phyloP scores from a whole-genome alignment of 208 protist genomes.

The Wallacemonas rigidus region DNA sequence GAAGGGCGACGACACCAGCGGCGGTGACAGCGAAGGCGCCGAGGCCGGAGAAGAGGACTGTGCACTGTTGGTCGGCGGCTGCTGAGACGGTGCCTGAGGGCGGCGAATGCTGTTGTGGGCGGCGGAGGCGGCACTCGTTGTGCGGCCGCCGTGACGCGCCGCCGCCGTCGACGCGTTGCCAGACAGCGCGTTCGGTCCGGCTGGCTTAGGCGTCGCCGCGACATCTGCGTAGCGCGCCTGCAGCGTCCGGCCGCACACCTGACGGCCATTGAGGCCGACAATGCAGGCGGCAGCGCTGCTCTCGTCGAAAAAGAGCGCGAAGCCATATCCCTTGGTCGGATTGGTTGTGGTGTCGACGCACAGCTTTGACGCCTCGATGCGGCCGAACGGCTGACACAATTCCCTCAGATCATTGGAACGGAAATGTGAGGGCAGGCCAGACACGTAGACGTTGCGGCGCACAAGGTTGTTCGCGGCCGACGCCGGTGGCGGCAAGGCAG shows the following conservation, averaged over 20 bases:
- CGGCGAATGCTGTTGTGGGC: not conserved
- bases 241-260: slow-evolving; percentile 41
- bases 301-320: slow-evolving; percentile 69
- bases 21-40: not conserved
- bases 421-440: slow-evolving; percentile 49
- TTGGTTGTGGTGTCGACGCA: slow-evolving; percentile 55
- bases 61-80: not conserved
- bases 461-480: slow-evolving; percentile 29
- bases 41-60: not conserved
- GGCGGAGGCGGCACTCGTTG: not conserved
- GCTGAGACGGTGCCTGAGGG: not conserved
- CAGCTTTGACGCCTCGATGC: slow-evolving; percentile 66
- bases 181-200: slow-evolving; percentile 23
- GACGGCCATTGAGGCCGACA: slow-evolving; percentile 44
- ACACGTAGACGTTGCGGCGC: slow-evolving; percentile 82
- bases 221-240: slow-evolving; percentile 66
- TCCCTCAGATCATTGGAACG: slow-evolving; percentile 57
- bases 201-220: slow-evolving; percentile 54
- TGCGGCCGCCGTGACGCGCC: slow-evolving; percentile 2
- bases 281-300: slow-evolving; percentile 57
- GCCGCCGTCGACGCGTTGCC: slow-evolving; percentile 16
- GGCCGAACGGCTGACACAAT: slow-evolving; percentile 61
- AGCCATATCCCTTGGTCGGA: slow-evolving; percentile 72
- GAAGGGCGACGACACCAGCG: slow-evolving; percentile 7
- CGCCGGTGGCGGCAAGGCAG: not conserved